phyloP scores from a whole-genome alignment of 805 yeast genomes.

The Yarrowia sp. region DNA sequence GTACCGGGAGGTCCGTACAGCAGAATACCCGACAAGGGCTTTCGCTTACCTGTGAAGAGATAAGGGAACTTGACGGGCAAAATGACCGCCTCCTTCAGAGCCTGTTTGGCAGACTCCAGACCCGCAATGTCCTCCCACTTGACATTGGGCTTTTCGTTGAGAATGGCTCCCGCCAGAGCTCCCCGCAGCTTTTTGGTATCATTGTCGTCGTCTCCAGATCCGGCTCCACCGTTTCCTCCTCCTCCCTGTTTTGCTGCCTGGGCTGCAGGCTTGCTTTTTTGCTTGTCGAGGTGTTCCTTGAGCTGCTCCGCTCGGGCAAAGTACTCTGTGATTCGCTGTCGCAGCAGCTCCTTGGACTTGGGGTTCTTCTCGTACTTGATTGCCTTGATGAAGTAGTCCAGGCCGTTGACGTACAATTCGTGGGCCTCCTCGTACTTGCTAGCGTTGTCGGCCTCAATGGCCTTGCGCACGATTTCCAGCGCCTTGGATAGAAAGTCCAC shows the following conservation, averaged over 20 bases:
- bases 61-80: conserved; percentile 97
- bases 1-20: conserved; percentile 96
- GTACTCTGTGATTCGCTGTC: conserved; percentile 89
- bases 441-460: conserved; percentile 92
- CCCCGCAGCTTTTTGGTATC: conserved; percentile 90
- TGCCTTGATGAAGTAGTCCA: conserved; percentile 95
- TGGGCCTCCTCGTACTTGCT: conserved; percentile 93
- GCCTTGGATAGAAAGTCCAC: conserved; percentile 88
- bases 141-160: conserved; percentile 90
- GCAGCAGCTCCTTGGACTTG: conserved; percentile 84
- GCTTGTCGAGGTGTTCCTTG: conserved; percentile 82
- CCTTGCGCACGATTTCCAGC: conserved; percentile 91
- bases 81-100: conserved; percentile 95
- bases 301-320: conserved; percentile 91
- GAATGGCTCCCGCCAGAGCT: conserved; percentile 89
- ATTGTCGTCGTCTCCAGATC: conserved; percentile 69
- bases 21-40: conserved; percentile 89
- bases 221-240: conserved; percentile 56
- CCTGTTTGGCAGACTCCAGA: conserved; percentile 91
- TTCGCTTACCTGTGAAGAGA: conserved; percentile 89
- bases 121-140: conserved; percentile 97
- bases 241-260: conserved; percentile 63
- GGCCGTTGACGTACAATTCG: conserved; percentile 86
- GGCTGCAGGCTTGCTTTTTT: conserved; percentile 55
- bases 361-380: conserved; percentile 93